A percentile compares a stretch with the other conserved stretches of the same genome.
These are phyloP conservation scores for Syncephalastrum sp. DNA, from an alignment of 371 early-diverging fungal species.

Conservation along the genomic window DNA sequence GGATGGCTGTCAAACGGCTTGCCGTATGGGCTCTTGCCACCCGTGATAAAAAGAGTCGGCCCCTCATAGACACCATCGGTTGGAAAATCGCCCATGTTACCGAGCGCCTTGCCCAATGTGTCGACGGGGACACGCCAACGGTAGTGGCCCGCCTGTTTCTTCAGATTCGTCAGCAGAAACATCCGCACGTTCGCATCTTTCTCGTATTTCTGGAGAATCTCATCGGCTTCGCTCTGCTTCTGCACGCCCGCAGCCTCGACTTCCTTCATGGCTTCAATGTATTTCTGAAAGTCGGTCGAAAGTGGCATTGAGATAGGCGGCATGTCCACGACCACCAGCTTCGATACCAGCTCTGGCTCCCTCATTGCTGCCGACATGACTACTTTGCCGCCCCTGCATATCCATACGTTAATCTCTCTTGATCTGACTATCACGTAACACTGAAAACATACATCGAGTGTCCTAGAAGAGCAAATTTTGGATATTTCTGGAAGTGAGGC, in stretches of 20 bases:
- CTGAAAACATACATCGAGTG: conserved; percentile 75
- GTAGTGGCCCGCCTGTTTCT: conserved; percentile 47
- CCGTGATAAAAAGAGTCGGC: conserved; percentile 81
- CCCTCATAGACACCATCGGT: conserved; percentile 33
- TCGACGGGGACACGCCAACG: conserved; percentile 74
- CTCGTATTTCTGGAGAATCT: conserved; percentile 57
- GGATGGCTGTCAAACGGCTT: conserved; percentile 39
- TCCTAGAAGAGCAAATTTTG: conserved; percentile 68
- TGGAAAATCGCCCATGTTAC: conserved; percentile 56
- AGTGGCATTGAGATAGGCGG: conserved; percentile 65
- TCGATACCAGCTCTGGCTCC: conserved; percentile 55
- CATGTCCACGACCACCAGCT: conserved; percentile 86
- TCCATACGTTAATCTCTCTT: background rate
- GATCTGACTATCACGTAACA: background rate
- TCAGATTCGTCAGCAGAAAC: conserved; percentile 90
- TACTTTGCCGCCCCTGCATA: conserved; percentile 83
- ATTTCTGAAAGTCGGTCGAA: conserved; percentile 55
- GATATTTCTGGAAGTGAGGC: conserved; percentile 41
- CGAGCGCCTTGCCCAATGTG: conserved; percentile 58
- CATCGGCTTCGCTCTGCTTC: conserved; percentile 74
- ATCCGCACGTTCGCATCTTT: conserved; percentile 69
- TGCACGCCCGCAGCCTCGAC: conserved; percentile 58
- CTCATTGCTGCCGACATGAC: conserved; percentile 80
- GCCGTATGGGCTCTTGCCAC: conserved; percentile 70
- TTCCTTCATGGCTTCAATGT: conserved; percentile 66